Conservation (phyloP, 2,329 filamentous ascomycete genomes). For the Zymoseptoria pseudotritici region DNA sequence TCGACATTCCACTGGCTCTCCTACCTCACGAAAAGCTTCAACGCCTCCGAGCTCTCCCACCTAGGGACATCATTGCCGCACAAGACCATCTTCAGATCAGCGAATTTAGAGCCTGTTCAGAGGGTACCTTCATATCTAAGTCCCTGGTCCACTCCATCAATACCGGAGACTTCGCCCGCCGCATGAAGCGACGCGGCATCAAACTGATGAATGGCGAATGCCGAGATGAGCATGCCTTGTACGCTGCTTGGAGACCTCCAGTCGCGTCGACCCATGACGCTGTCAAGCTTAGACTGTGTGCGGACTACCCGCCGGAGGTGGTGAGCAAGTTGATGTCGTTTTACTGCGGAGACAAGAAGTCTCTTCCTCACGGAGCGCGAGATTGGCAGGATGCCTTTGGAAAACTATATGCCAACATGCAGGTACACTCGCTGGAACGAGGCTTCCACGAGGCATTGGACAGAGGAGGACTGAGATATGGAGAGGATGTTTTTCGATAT, state of each 20-base stretch:
- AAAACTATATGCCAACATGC: conserved; percentile 49
- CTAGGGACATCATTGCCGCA: conserved; percentile 37
- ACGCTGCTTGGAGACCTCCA: conserved; percentile 45
- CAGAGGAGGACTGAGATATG: conserved; percentile 33
- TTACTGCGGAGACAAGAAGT: conserved; percentile 35
- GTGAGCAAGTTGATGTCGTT: conserved; percentile 39
- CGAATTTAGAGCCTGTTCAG: conserved; percentile 49
- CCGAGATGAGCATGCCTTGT: conserved; percentile 46
- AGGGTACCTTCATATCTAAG: conserved; percentile 41
- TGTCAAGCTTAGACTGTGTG: conserved; percentile 41
- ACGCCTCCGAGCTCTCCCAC: conserved; percentile 36
- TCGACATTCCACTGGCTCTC: conserved; percentile 38
- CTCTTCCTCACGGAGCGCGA: conserved; percentile 33
- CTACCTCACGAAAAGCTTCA: conserved; percentile 39
- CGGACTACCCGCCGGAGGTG: conserved; percentile 44
- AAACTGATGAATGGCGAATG: conserved; percentile 50
- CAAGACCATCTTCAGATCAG: conserved; percentile 39
- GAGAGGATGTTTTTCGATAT: conserved; percentile 44
- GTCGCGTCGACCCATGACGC: conserved; percentile 32
- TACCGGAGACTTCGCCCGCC: conserved; percentile 41
- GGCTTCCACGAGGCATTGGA: conserved; percentile 43
- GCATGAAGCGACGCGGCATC: conserved; percentile 39
- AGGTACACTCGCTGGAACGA: conserved; percentile 47
- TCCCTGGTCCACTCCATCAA: conserved; percentile 42
- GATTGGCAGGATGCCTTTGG: conserved; percentile 49